These are phyloP conservation scores for Carex myosuroides DNA, from an alignment of 176 grass and related monocot species.

Conservation along the genomic window DNA sequence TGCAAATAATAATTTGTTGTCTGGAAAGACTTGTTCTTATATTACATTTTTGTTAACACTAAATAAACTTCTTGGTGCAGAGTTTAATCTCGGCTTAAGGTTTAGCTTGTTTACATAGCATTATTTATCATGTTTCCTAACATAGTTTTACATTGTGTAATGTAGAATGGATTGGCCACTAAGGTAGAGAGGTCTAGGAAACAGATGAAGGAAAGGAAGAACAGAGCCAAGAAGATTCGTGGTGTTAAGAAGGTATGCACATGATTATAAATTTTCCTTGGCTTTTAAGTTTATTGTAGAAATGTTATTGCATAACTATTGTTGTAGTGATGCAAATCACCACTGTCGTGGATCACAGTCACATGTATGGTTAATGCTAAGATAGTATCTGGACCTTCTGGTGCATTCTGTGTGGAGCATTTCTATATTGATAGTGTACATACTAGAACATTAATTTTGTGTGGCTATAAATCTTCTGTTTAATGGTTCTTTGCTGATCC, in stretches of 20 bases:
- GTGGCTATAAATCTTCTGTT: neutral
- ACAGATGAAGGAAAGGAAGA: constrained; percentile 92
- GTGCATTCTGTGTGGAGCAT: neutral
- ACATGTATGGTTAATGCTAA: neutral
- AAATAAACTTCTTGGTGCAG: neutral
- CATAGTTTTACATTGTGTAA: neutral
- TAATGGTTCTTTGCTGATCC: neutral
- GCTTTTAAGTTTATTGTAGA: neutral
- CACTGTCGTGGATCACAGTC: neutral
- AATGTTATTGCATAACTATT: neutral
- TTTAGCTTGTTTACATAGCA: neutral
- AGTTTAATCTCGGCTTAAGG: neutral
- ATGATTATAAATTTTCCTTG: neutral
- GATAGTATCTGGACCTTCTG: neutral
- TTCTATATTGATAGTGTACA: neutral
- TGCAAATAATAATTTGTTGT: neutral
- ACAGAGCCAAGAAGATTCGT: constrained; percentile 79
- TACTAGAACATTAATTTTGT: neutral
- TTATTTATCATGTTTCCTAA: neutral
- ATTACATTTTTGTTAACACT: neutral
- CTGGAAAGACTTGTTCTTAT: neutral
- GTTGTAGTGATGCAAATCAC: neutral
- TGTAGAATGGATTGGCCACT: constrained; percentile 83
- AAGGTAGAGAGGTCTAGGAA: constrained; percentile 95
- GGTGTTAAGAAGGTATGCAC: constrained; percentile 72